Conservation (phyloP, 495 filamentous ascomycete genomes). For the Penicillium dipodomyicola region DNA sequence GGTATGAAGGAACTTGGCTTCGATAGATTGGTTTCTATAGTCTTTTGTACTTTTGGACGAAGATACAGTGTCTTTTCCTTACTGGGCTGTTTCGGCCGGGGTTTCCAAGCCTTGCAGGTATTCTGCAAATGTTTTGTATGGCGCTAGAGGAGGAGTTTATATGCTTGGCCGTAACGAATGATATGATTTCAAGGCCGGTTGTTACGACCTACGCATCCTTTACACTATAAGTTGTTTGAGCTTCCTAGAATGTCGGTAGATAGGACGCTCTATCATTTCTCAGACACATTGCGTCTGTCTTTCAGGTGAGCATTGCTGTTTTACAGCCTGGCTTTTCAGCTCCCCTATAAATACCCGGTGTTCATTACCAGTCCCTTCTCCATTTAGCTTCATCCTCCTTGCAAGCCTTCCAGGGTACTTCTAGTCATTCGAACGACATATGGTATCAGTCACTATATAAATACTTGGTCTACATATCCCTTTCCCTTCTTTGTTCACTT, state of each 20-base stretch:
- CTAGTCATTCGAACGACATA: too few relatives aligned
- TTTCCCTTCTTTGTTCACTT: not conserved
- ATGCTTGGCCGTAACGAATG: slow-evolving; percentile 10
- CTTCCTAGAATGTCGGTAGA: not conserved
- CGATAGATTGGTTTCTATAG: slow-evolving; percentile 3
- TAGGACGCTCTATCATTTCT: too few relatives aligned
- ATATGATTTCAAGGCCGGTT: not conserved
- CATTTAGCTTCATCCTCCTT: too few relatives aligned
- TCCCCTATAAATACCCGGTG: not conserved
- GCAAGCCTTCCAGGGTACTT: too few relatives aligned
- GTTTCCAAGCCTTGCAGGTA: not conserved
- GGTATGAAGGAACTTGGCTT: slow-evolving; percentile 51
- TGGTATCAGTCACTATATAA: too few relatives aligned
- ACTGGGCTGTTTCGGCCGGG: not conserved
- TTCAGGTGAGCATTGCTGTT: too few relatives aligned
- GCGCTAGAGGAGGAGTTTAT: slow-evolving; percentile 10
- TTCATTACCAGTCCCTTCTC: too few relatives aligned
- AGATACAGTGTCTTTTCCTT: not conserved
- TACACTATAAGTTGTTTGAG: not conserved
- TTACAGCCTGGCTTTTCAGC: not conserved
- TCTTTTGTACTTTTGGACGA: slow-evolving; percentile 8
- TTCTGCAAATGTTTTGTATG: not conserved
- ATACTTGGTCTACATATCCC: not conserved
- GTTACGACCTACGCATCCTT: not conserved
- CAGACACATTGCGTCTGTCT: too few relatives aligned